Percentiles rank a stretch among this genome's conserved stretches.
phyloP scores from a whole-genome alignment of 352 stramenopile species.

The Ophiocytium majus region DNA sequence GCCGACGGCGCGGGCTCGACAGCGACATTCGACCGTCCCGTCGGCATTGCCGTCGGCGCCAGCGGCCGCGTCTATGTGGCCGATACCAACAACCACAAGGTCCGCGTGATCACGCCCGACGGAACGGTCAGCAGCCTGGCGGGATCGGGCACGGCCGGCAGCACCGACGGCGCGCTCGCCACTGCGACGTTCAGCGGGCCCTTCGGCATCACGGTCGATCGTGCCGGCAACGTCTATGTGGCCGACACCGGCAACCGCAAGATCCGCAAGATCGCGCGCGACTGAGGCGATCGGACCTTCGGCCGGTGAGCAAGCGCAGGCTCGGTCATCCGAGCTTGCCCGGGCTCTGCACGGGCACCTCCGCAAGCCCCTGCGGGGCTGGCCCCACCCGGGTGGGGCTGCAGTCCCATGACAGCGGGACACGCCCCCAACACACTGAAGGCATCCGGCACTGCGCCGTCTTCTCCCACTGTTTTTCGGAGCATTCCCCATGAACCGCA shows the following conservation, averaged over 20 bases:
- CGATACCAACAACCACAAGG: constrained; percentile 83
- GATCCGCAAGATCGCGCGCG: constrained; percentile 67
- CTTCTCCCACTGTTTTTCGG: too few relatives aligned
- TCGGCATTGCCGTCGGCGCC: constrained; percentile 80
- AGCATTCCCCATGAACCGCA: too few relatives aligned
- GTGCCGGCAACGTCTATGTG: constrained; percentile 64
- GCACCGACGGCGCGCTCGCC: constrained; percentile 59
- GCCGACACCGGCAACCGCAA: constrained; percentile 70
- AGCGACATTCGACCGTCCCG: constrained; percentile 79
- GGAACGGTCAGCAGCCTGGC: constrained; percentile 59
- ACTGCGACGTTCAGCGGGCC: constrained; percentile 63
- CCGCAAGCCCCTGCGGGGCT: too few relatives aligned
- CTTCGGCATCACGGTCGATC: constrained; percentile 62
- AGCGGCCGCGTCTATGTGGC: constrained; percentile 87
- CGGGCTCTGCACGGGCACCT: too few relatives aligned
- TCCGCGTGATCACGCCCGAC: constrained; percentile 62
- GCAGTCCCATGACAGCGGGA: too few relatives aligned
- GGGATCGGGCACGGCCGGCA: constrained; percentile 40
- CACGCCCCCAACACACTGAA: too few relatives aligned
- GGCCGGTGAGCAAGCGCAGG: too few relatives aligned
- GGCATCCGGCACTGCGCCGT: too few relatives aligned
- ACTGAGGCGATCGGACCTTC: too few relatives aligned
- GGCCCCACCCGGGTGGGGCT: too few relatives aligned
- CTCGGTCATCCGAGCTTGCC: too few relatives aligned
- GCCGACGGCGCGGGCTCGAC: constrained; percentile 65